Evolutionary conservation across 1,284 basidiomycete species (phyloP), one percentile per base, ranked within the genome.

Genomic region (Coniferiporia weirii): DNA sequence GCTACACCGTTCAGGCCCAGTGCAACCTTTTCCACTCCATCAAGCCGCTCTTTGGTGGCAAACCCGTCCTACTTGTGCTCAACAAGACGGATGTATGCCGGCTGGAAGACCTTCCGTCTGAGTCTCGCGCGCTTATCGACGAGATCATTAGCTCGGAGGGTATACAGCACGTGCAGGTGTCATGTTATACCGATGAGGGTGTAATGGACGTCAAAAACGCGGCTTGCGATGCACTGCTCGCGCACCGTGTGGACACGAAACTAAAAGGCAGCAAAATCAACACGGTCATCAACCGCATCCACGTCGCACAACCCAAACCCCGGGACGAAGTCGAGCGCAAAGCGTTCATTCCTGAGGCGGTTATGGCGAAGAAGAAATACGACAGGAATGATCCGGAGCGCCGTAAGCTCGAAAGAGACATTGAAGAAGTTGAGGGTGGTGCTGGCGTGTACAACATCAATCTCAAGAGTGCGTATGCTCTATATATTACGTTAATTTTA

Each of bases 1-100:
- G 95, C 8, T 97, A 95, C 77, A 87, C 89, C 2, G 81, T 97
- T 64, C 94, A 96, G 75, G 95, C 95, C 36, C 92, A 94, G 79
- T 96, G 93, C 80, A 92, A 95, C 78, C 85, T 98, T 63, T 98
- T 95, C 84, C 91, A 96, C 71, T 97, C 95, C 53, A 97, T 98
- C 77, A 97, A 96, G 75, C 95, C 95, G 36, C 82, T 98, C 54
- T 98, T 98, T 75, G 78, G 82, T 58, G 91, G 90, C 71, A 98
- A 97, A 75, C 95, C 95, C 36, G 90, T 88, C 53, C 70, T 97
- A 58, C 85, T 98, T 40, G 94, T 97, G 64, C 87, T 97, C 73
- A 98, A 98, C 83, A 98, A 98, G 81, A 89, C 93, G 66, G 95
- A 98, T 70, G 87, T 97, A 58, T 87, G 80, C 64, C 86, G 91